These are phyloP conservation scores for Coemansia sp. DNA, from an alignment of 192 early-diverging fungal genomes.

Conservation along the genomic window DNA sequence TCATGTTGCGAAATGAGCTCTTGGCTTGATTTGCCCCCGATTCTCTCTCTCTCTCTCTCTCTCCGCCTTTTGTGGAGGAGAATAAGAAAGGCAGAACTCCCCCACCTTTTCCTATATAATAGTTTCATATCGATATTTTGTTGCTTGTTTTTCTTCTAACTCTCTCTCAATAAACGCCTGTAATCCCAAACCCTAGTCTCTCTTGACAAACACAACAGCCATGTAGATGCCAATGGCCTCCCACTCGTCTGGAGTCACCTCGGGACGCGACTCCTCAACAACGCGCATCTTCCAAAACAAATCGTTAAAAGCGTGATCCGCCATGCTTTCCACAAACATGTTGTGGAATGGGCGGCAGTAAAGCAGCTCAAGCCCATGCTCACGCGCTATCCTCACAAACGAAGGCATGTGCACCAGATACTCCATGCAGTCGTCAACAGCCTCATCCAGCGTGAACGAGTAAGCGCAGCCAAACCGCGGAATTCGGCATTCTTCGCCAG, in stretches of 20 bases:
- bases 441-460: constrained; percentile 89
- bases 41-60: too few species aligned
- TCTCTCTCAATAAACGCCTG: background rate
- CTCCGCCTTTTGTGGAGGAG: too few species aligned
- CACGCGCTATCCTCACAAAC: constrained; percentile 74
- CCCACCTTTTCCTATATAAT: too few species aligned
- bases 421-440: constrained; percentile 95
- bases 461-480: constrained; percentile 81
- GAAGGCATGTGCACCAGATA: constrained; percentile 87
- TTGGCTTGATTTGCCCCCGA: too few species aligned
- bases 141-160: background rate
- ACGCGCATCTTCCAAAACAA: constrained; percentile 84
- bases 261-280: constrained; percentile 62
- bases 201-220: constrained; percentile 32
- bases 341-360: constrained; percentile 80
- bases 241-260: constrained; percentile 85
- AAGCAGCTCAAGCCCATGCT: constrained; percentile 79
- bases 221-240: constrained; percentile 73
- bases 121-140: background rate
- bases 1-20: too few species aligned
- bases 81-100: too few species aligned
- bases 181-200: background rate
- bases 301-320: constrained; percentile 56
- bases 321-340: constrained; percentile 67
- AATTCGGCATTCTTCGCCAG: constrained; percentile 51